These are phyloP conservation scores for Dendrocalamus sinicus DNA, from an alignment of 176 grass and related monocot species.

Conservation along the genomic window DNA sequence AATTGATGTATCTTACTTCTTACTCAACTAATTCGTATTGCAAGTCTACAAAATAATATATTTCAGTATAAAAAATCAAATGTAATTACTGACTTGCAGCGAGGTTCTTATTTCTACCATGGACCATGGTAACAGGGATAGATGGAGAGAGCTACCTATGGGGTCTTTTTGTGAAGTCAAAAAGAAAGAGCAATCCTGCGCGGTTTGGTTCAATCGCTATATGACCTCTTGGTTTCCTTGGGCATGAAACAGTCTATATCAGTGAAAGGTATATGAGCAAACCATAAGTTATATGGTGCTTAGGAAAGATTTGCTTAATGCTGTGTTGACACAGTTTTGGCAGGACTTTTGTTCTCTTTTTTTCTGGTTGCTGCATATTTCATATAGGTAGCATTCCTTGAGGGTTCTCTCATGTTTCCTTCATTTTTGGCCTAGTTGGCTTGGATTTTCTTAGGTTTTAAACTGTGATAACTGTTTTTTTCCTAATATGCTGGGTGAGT, in stretches of 20 bases:
- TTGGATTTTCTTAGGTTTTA: no score
- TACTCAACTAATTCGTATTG: not conserved
- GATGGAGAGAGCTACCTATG: slow-evolving; percentile 34
- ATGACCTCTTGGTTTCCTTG: slow-evolving; percentile 18
- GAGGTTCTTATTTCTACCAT: not conserved
- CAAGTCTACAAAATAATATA: not conserved
- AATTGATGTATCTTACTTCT: slow-evolving; percentile 4
- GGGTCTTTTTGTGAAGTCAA: slow-evolving; percentile 33
- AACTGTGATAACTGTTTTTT: no score
- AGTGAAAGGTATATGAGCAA: not conserved
- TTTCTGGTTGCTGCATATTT: not conserved
- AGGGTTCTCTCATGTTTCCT: no score
- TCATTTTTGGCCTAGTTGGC: no score
- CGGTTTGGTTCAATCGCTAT: not conserved
- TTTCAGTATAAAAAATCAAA: not conserved
- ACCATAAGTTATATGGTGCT: slow-evolving; percentile 12
- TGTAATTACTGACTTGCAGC: not conserved
- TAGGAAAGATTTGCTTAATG: not conserved
- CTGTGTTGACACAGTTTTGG: not conserved
- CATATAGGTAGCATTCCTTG: no score
- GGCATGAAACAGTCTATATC: not conserved
- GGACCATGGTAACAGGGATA: slow-evolving; percentile 34
- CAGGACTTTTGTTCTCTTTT: not conserved
- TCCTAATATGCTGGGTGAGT: no score
- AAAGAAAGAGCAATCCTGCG: not conserved